These are phyloP conservation scores for Zymoseptoria ardabiliae DNA, from an alignment of 2,329 filamentous ascomycete species.

Conservation along the genomic window DNA sequence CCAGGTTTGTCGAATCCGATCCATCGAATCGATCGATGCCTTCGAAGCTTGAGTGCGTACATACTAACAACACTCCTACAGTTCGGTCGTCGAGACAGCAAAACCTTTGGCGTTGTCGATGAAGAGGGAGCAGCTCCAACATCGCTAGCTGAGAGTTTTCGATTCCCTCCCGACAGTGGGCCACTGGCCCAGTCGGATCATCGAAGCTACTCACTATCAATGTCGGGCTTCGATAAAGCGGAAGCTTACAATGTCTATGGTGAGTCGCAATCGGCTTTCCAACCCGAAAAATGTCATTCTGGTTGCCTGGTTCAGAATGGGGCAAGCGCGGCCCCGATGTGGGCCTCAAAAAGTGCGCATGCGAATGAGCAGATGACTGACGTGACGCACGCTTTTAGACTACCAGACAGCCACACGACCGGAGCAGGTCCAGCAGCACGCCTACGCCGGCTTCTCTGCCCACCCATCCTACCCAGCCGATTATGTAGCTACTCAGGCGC, in stretches of 20 bases:
- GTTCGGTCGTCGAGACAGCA: slow-evolving; percentile 23
- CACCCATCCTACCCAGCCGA: slow-evolving; percentile 44
- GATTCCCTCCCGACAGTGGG: slow-evolving; percentile 41
- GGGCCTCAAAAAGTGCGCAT: slow-evolving; percentile 16
- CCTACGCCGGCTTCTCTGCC: slow-evolving; percentile 40
- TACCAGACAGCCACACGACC: slow-evolving; percentile 53
- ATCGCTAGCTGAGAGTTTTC: slow-evolving; percentile 26
- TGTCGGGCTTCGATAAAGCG: slow-evolving; percentile 75
- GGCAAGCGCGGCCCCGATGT: slow-evolving; percentile 6
- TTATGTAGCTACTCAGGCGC: slow-evolving; percentile 43
- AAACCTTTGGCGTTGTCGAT: slow-evolving; percentile 27
- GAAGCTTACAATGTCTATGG: slow-evolving; percentile 72
- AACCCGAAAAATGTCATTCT: slow-evolving; percentile 2
- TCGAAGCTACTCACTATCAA: slow-evolving; percentile 51
- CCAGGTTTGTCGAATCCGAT: slow-evolving; percentile 24
- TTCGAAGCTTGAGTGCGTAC: slow-evolving; percentile 1
- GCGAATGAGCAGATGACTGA: slow-evolving; percentile 37
- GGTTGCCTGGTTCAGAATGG: slow-evolving; percentile 5
- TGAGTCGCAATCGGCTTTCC: slow-evolving; percentile 46
- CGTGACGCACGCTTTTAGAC: slow-evolving; percentile 40
- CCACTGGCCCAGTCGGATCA: slow-evolving; percentile 44
- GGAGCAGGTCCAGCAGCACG: slow-evolving; percentile 46
- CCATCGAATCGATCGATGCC: slow-evolving; percentile 9
- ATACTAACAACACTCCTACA: slow-evolving; percentile 1
- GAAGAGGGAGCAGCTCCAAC: slow-evolving; percentile 30